Base-by-base conservation (phyloP, 2,329 filamentous ascomycete genomes). In the Colletotrichum trifolii region DNA sequence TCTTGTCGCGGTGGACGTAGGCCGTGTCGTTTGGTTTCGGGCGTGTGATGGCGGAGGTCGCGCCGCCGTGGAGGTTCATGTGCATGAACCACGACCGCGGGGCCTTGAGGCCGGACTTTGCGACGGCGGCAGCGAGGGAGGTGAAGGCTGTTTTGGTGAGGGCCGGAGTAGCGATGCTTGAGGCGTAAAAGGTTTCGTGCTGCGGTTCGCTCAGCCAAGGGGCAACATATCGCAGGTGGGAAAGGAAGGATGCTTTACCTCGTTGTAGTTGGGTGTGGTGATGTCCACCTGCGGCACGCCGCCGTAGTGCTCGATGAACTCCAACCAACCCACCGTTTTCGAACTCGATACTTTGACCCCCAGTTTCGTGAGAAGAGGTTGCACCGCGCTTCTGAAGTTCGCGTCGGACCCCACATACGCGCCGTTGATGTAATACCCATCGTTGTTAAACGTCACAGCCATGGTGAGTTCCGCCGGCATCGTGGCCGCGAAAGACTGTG, bases 1-100 rank as follows among this genome's bases (percentile, higher is more conserved):
- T 78, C 69, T 81, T 79, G 62, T 80, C 75, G 15, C 78, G 78
- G 67, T 81, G 78, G 0, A 73, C 72, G 67, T 78, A 82, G 2
- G 80, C 75, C 2, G 77, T 76, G 6, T 70, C 69, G 9, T 70
- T 17, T 0, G 67, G 62, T 0, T 67, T 38, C 2, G 76, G 63
- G 0, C 72, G 66, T 1, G 76, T 69, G 42, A 82, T 71, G 64
- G 74, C 78, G 1, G 79, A 79, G 65, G 75, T 75, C 17, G 70
- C 61, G 36, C 75, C 75, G 33, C 76, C 76, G 59, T 75, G 73
- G 54, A 75, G 63, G 67, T 77, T 76, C 50, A 77, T 73, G 60
- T 76, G 75, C 58, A 76, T 69, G 67, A 70, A 78, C 75, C 75
- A 78, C 50, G 69, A 46, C 15, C 73, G 72, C 2, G 9, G 39